Evolutionary conservation across 2,329 filamentous ascomycete genomes (phyloP).

Genomic region (Albifimbria verrucaria): DNA sequence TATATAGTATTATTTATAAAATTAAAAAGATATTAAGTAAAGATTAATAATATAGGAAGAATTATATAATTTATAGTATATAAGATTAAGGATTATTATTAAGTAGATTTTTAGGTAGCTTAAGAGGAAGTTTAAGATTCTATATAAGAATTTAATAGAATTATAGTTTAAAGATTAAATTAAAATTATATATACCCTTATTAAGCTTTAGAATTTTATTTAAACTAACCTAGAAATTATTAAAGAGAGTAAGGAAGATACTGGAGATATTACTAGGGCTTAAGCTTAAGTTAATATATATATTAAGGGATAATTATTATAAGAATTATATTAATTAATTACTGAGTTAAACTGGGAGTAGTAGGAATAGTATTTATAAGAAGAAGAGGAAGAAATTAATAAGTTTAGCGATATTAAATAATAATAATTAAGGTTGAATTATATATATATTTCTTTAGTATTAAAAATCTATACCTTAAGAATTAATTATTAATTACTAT

Average conservation of each 20-base stretch:
- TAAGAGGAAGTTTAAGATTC: not conserved
- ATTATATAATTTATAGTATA: not conserved
- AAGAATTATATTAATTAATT: not conserved
- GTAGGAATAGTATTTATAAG: not conserved
- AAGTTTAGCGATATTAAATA: not conserved
- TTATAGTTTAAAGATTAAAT: not conserved
- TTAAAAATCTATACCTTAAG: not conserved
- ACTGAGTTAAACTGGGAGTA: not conserved
- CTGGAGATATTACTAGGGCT: not conserved
- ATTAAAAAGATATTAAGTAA: not conserved
- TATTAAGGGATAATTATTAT: not conserved
- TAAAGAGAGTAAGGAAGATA: not conserved
- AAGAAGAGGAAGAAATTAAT: not conserved
- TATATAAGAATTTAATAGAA: not conserved
- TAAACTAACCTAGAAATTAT: no score
- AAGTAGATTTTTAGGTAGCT: not conserved
- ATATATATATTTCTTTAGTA: no score
- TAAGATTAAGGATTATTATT: not conserved
- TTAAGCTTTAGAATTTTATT: not conserved
- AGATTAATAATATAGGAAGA: not conserved
- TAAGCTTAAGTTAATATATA: not conserved
- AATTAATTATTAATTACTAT: no score
- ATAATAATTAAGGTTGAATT: no score
- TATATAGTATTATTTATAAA: not conserved
- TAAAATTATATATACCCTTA: not conserved